Percentiles rank a stretch among this genome's conserved stretches.
phyloP scores from a whole-genome alignment of 305 asterid genomes.

The Fraxinus xanthoxyloides region DNA sequence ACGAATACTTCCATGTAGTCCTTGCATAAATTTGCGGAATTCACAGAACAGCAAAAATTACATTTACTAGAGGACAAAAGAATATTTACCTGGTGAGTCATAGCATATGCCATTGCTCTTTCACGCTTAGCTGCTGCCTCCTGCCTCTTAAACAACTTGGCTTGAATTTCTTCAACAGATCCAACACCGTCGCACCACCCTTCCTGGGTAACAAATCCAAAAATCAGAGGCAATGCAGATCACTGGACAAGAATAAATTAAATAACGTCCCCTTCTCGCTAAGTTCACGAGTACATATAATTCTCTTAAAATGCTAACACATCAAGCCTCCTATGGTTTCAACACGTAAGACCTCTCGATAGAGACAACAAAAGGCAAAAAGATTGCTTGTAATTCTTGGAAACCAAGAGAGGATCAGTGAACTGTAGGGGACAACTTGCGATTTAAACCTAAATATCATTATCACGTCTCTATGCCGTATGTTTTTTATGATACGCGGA shows the following conservation, averaged over 20 bases:
- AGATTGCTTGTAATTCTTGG: neutral
- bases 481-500: neutral
- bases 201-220: constrained; percentile 51
- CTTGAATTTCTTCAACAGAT: constrained; percentile 90
- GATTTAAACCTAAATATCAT: neutral
- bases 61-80: constrained; percentile 14
- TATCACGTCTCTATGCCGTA: neutral
- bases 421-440: neutral
- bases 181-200: constrained; percentile 98
- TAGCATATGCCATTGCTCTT: constrained; percentile 98
- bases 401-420: neutral
- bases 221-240: constrained; percentile 17
- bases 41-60: constrained; percentile 5
- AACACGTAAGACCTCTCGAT: constrained; percentile 6
- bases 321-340: neutral
- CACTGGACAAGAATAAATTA: neutral
- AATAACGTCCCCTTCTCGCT: neutral
- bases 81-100: constrained; percentile 79
- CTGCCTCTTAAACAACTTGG: constrained; percentile 84
- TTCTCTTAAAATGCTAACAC: constrained; percentile 7
- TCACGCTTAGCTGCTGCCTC: constrained; percentile 99
- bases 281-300: constrained; percentile 8
- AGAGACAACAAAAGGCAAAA: constrained; percentile 7
- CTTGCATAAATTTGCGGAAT: neutral
- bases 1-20: neutral